Percentiles rank a stretch among this genome's conserved stretches.
phyloP scores from a whole-genome alignment of 1,284 basidiomycete genomes.

The Phylloporus gajari region DNA sequence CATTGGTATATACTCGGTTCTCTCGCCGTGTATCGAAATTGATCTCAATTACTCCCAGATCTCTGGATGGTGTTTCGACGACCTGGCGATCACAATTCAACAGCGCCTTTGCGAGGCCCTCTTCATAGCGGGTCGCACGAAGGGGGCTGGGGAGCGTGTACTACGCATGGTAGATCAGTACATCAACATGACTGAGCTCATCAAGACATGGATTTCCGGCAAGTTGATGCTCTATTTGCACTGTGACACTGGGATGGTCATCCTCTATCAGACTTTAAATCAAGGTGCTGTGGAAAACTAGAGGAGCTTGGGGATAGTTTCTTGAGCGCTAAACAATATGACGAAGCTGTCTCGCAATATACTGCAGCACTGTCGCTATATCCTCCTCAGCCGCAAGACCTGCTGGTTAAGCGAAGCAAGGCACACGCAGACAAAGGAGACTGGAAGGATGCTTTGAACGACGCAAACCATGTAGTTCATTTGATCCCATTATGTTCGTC shows the following conservation, averaged over 20 bases:
- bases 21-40: not conserved
- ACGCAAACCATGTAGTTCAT: not conserved
- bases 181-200: no score
- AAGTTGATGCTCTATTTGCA: no score
- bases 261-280: not conserved
- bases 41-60: not conserved
- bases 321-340: not conserved
- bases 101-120: no score
- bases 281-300: not conserved
- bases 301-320: not conserved
- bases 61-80: not conserved
- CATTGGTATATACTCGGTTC: not conserved
- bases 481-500: not conserved
- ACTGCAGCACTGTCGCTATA: slow-evolving; percentile 3
- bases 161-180: no score
- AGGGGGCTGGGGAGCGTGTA: no score
- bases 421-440: not conserved
- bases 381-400: not conserved
- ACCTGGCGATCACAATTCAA: no score
- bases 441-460: not conserved
- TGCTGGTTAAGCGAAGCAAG: not conserved
- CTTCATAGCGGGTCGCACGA: no score
- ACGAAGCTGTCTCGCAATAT: not conserved
- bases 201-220: no score
- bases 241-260: no score